Conservation (phyloP, 1,284 basidiomycete species). For the Pterula multifida region DNA sequence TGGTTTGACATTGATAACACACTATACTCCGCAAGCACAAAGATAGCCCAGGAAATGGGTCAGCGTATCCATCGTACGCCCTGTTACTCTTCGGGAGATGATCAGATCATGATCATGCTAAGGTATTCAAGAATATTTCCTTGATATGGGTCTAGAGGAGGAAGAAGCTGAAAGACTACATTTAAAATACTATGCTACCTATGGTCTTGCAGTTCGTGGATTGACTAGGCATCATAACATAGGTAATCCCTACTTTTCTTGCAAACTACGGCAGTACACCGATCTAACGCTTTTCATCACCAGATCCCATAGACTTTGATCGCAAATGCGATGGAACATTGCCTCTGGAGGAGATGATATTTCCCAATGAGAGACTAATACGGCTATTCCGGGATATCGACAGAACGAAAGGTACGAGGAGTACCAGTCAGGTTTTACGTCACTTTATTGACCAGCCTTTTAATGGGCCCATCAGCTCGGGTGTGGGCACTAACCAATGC, state of each 20-base stretch:
- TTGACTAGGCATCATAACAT: constrained; percentile 71
- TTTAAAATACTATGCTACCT: constrained; percentile 64
- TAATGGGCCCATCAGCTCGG: constrained; percentile 22
- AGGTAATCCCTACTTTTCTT: constrained; percentile 28
- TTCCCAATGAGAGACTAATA: constrained; percentile 49
- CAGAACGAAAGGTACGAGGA: constrained; percentile 34
- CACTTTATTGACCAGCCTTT: neutral
- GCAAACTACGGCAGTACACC: too few species aligned
- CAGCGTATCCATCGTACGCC: constrained; percentile 60
- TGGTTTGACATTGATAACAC: constrained; percentile 89
- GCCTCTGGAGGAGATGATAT: constrained; percentile 73
- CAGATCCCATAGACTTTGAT: constrained; percentile 84
- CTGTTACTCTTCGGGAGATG: too few species aligned
- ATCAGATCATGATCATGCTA: too few species aligned
- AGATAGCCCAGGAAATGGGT: constrained; percentile 75
- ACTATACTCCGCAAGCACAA: constrained; percentile 64
- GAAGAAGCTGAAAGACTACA: constrained; percentile 68
- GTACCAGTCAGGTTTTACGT: neutral
- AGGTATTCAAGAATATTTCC: constrained; percentile 67
- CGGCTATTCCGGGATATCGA: constrained; percentile 73
- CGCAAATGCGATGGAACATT: constrained; percentile 73
- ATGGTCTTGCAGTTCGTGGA: constrained; percentile 80
- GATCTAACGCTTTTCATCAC: constrained; percentile 3
- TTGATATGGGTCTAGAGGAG: constrained; percentile 52
- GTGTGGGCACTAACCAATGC: constrained; percentile 81